Evolutionary conservation across 2,329 filamentous ascomycete species (phyloP), one percentile per base, ranked within the genome.

Genomic region (Dothideomycetes sp.): DNA sequence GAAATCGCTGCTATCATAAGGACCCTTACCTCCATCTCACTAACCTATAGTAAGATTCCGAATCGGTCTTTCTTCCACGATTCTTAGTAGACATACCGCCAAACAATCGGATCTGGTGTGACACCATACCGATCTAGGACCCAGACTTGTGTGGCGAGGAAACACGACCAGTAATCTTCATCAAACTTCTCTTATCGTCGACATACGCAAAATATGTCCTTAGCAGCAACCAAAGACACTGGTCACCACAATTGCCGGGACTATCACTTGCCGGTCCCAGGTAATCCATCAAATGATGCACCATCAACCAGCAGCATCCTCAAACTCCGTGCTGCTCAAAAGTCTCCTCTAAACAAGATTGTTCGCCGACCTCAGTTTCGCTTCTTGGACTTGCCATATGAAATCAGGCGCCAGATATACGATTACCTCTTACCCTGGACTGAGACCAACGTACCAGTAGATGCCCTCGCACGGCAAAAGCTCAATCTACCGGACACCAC

Each of bases 391-490:
- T 56, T 69, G 6, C 67, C 67, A 0, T 47, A 64, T 37, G 67
- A 71, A 46, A 53, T 71, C 16, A 60, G 67, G 13, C 56, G 60
- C 23, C 51, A 63, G 13, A 64, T 70, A 28, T 65, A 65, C 49
- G 27, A 34, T 7, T 60, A 61, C 43, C 41, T 68, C 18, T 57
- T 70, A 12, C 67, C 67, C 10, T 53, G 52, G 46, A 69, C 65
- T 2, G 48, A 50, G 30, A 53, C 37, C 13, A 11, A 25, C 3
- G 12, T 22, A 0, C 4, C 29, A 3, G 16, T 10, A 3, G 15
- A 15, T 1, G 23, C 10, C 5, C 9, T 16, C n/a, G 11, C 16
- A n/a, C 27, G n/a, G 27, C 27, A 13, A 13, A n/a, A n/a, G n/a
- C 27, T 30, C 6, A 40, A 31, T 18, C 29, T 30, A 6, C 29